Base-by-base conservation (phyloP, 345 rosid species). In the Eutrema heterophyllum region DNA sequence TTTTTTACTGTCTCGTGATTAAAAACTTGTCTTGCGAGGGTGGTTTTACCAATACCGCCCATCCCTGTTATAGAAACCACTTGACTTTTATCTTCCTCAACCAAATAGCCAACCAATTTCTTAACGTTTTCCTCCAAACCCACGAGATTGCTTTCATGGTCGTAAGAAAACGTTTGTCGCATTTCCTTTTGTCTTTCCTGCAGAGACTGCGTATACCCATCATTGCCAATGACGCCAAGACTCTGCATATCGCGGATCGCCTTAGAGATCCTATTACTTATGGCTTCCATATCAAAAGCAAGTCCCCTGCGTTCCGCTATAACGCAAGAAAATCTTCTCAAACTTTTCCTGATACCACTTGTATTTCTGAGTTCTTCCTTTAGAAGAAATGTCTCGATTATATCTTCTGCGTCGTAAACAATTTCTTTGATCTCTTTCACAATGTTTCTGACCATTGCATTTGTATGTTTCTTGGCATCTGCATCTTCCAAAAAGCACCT, bases 41-140 rank as follows among this genome's bases (percentile, higher is more conserved):
- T 35, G 6, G 38, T 7, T 35, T 35, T 35, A 35, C 9, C 38
- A 35, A 35, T 35, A 35, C 38, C 38, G 9, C 38, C 83, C 84
- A 84, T 84, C 5, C 89, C 89, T 4, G 69, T 74, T 7, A 86
- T 75, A 1, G 77, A 67, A 26, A 84, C 73, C 32, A 75, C 72
- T 7, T 53, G 41, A 21, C 35, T 29, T 29, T 29, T 3, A 3
- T 43, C 52, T 5, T 21, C 61, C 6, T 0, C 61, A 15, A 78
- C 29, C 48, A 83, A 30, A 35, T 75, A 7, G 5, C 45, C 38
- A 36, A 80, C 79, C 50, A 86, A 30, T 4, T 10, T 30, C 0
- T 62, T 0, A 1, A 74, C 57, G 16, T 73, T 76, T 6, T 61
- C 45, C 27, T 78, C 83, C 33, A 74, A 78, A 15, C 87, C 89